phyloP scores from a whole-genome alignment of 2,329 filamentous ascomycete genomes.

The Penicillium crustosum region DNA sequence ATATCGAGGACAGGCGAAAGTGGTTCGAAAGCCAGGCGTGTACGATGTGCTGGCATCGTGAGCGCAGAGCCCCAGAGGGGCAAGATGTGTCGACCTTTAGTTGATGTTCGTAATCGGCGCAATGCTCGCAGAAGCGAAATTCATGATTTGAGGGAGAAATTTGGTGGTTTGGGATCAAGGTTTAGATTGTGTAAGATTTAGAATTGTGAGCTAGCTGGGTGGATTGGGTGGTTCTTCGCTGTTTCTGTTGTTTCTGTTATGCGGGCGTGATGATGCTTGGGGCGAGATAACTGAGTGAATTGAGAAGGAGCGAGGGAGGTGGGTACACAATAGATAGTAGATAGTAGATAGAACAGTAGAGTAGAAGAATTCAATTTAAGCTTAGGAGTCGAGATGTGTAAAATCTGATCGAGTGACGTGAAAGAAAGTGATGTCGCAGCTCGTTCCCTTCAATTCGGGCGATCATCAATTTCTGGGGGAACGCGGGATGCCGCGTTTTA shows the following conservation, averaged over 20 bases:
- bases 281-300: neutral
- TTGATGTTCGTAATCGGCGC: neutral
- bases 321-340: neutral
- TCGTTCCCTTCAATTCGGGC: neutral
- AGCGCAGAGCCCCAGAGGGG: neutral
- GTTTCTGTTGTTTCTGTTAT: neutral
- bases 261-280: neutral
- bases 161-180: neutral
- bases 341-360: neutral
- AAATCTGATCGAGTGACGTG: neutral
- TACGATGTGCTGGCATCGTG: constrained; percentile 73
- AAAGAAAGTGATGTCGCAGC: neutral
- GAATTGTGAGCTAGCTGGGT: neutral
- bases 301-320: neutral
- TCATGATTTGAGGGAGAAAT: neutral
- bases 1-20: constrained; percentile 85
- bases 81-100: neutral
- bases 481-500: neutral
- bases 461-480: constrained; percentile 2
- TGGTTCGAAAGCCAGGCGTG: constrained; percentile 86
- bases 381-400: neutral
- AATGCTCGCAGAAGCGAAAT: neutral
- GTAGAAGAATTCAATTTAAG: neutral
- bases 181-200: neutral
- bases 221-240: neutral